Evolutionary conservation across 139 green algal species (phyloP).

Genomic region (Coelastrella sp.): DNA sequence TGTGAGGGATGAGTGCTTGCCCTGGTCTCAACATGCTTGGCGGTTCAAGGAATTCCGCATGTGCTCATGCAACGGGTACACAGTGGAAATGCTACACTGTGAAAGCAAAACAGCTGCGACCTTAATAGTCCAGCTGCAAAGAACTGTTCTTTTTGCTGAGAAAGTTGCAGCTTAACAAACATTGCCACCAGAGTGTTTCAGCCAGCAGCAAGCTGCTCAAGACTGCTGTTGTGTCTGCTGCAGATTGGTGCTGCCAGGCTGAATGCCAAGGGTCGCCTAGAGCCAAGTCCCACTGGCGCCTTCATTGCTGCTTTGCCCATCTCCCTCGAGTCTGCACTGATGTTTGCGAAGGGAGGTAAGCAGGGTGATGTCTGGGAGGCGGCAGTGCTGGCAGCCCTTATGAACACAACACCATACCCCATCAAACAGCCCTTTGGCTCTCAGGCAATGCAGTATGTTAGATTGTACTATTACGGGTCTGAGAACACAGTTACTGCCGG

Average conservation of each 20-base stretch:
- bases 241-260: neutral
- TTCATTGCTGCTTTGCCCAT: slow-evolving; percentile 54
- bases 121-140: no score
- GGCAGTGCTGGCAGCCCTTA: slow-evolving; percentile 41
- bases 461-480: slow-evolving; percentile 28
- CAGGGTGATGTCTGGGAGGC: slow-evolving; percentile 44
- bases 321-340: slow-evolving; percentile 45
- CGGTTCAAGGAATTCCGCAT: no score
- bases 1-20: no score
- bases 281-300: slow-evolving; percentile 26
- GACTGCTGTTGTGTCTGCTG: neutral
- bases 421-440: slow-evolving; percentile 57
- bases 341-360: slow-evolving; percentile 41
- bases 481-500: no score
- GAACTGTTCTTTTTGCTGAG: no score
- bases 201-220: no score
- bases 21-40: no score
- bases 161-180: no score
- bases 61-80: no score
- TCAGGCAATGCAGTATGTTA: slow-evolving; percentile 4
- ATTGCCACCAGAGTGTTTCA: no score
- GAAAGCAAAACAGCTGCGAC: no score
- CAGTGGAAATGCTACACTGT: no score
- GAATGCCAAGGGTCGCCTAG: slow-evolving; percentile 18
- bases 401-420: slow-evolving; percentile 52